Base-by-base conservation (phyloP, 176 grass and related monocot genomes). In the Ensete glaucum region DNA sequence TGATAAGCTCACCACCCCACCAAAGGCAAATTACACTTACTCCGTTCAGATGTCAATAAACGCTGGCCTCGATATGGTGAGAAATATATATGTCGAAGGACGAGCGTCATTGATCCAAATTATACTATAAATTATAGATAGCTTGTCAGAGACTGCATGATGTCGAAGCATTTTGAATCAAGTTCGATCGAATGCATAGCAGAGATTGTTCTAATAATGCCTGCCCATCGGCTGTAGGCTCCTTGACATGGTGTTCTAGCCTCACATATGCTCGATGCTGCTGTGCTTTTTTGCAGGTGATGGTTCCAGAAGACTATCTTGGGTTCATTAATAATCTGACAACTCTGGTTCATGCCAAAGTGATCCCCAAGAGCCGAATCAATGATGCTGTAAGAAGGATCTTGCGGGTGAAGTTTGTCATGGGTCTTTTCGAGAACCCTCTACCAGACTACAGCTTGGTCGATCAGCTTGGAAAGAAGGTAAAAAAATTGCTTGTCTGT, bases 11-110 rank as follows among this genome's bases (percentile, higher is more conserved):
- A 75, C 73, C 22, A 75, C 16, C 0, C 73, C 73, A 34, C 8
- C 25, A 0, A 0, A 48, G 49, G 54, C 73, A 49, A 48, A 75
- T 75, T 75, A 60, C 54, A 58, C 25, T 2, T 75, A 75, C 9
- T 75, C 73, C n/a, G n/a, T 75, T 8, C 1, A 12, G 23, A 20
- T 16, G 58, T 24, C 26, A 60, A 75, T 75, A 14, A 11, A 15
- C 19, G 73, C 73, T 8, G 73, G 73, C n/a, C 58, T 75, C 2
- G 73, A 75, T 54, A 75, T 75, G 73, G 73, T 75, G 17, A 49
- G 54, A 13, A 43, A 16, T n/a, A 21, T 34, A 51, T 34, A 51
- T 16, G 51, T 11, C n/a, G 1, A 9, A 24, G 24, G 25, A 22
- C 24, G 62, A 64, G 10, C 2, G 10, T 11, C 23, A 64, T 4